phyloP scores from a whole-genome alignment of 495 filamentous ascomycete genomes.

The Thozetella sp. region DNA sequence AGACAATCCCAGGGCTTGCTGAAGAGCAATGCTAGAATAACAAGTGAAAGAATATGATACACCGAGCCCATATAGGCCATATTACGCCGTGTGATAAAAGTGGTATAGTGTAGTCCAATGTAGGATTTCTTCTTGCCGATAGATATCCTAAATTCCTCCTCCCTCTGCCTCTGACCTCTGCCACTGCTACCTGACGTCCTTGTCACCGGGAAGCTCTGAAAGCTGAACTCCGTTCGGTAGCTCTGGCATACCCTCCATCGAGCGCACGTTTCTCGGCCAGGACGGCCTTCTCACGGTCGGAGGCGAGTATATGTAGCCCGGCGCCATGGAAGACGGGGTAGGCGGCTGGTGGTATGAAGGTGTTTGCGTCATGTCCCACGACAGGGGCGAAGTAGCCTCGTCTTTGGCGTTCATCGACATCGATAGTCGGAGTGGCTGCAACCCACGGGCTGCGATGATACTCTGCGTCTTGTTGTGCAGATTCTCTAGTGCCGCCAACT shows the following conservation, averaged over 20 bases:
- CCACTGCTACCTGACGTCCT: not conserved
- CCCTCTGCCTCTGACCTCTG: not conserved
- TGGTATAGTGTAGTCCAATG: no score
- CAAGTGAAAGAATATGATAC: no score
- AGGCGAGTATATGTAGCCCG: not conserved
- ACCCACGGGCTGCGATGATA: not conserved
- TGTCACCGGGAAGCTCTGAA: not conserved
- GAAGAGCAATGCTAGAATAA: no score
- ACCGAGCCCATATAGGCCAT: no score
- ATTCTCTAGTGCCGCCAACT: conserved; percentile 10
- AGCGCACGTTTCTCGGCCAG: conserved; percentile 6
- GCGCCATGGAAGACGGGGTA: not conserved
- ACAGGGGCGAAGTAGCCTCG: conserved; percentile 3
- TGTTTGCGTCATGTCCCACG: not conserved
- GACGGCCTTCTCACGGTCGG: conserved; percentile 7
- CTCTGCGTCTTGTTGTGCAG: conserved; percentile 5
- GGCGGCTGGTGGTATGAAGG: not conserved
- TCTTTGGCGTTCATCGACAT: not conserved
- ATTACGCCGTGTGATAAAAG: no score
- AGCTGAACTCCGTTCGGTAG: not conserved
- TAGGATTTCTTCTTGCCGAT: no score
- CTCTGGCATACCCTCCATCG: not conserved
- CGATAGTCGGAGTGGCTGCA: not conserved
- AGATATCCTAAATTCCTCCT: not conserved
- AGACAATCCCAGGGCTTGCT: no score